Evolutionary conservation across 2,329 filamentous ascomycete species (phyloP).

Genomic region (Aciculosporium take): DNA sequence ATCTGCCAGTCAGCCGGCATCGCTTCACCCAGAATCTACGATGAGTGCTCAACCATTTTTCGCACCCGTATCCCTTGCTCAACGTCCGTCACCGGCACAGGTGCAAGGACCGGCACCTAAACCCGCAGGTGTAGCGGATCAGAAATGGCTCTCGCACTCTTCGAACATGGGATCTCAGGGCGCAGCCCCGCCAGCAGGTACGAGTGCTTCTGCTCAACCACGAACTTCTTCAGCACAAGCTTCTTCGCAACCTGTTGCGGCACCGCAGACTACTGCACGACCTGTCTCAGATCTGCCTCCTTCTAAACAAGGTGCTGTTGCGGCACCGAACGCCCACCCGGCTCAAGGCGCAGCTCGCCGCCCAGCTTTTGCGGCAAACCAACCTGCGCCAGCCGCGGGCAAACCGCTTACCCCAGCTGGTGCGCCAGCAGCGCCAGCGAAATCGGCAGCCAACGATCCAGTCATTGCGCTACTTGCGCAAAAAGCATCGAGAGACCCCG

Average conservation of each 20-base stretch:
- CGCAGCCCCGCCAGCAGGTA: background rate
- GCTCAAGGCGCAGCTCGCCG: background rate
- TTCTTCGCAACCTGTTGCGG: constrained; percentile 10
- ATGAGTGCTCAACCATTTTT: background rate
- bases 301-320: constrained; percentile 9
- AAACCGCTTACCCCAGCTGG: constrained; percentile 10
- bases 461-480: constrained; percentile 71
- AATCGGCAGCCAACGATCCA: constrained; percentile 41
- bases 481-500: constrained; percentile 56
- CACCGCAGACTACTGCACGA: constrained; percentile 11
- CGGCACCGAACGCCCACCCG: constrained; percentile 8
- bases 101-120: background rate
- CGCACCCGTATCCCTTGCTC: constrained; percentile 5
- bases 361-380: constrained; percentile 2
- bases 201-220: constrained; percentile 2
- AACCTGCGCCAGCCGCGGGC: constrained; percentile 7
- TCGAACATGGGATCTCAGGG: constrained; percentile 1
- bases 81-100: constrained; percentile 4
- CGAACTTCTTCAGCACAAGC: constrained; percentile 5
- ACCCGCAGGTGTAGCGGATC: background rate
- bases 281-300: constrained; percentile 11
- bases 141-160: background rate
- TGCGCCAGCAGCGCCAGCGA: constrained; percentile 8
- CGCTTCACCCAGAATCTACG: constrained; percentile 5
- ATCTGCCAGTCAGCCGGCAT: constrained; percentile 8